Conservation (phyloP, 108 stramenopile genomes). For the Conticribra weissflogii region DNA sequence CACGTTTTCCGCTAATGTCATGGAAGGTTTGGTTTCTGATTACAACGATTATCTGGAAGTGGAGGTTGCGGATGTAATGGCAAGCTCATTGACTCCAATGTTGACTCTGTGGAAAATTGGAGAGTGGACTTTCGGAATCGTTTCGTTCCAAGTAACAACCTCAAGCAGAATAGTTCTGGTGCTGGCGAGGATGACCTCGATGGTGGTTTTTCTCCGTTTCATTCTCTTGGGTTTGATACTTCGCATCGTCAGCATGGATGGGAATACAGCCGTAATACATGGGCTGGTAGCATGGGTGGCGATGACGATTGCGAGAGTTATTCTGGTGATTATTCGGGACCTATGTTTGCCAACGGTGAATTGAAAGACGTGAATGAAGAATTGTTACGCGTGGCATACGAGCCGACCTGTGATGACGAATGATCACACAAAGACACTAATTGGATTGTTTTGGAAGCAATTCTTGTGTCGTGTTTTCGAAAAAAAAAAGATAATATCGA, state of each 20-base stretch:
- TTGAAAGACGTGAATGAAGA: too few species aligned
- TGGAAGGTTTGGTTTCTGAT: slow-evolving; percentile 9
- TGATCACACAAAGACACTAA: too few species aligned
- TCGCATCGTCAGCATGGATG: slow-evolving; percentile 7
- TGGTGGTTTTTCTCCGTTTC: background rate
- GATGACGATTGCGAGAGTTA: slow-evolving; percentile 30
- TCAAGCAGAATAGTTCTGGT: background rate
- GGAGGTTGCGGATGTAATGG: slow-evolving; percentile 4
- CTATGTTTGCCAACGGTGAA: too few species aligned
- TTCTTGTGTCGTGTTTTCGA: too few species aligned
- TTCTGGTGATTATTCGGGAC: slow-evolving; percentile 37
- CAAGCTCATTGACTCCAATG: slow-evolving; percentile 11
- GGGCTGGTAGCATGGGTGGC: slow-evolving; percentile 5
- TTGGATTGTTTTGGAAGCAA: too few species aligned
- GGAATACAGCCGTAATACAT: slow-evolving; percentile 3
- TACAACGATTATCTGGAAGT: slow-evolving; percentile 35
- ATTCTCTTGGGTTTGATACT: slow-evolving; percentile 2
- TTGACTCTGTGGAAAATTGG: slow-evolving; percentile 32
- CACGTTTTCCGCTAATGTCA: too few species aligned
- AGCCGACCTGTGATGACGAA: too few species aligned
- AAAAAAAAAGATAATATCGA: too few species aligned
- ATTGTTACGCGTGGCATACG: too few species aligned
- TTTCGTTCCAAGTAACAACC: slow-evolving; percentile 11
- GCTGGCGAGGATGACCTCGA: slow-evolving; percentile 5
- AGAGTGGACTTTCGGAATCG: slow-evolving; percentile 42